Evolutionary conservation across 306 rosid genomes (phyloP).

Genomic region (Cicer pinnatifidum): DNA sequence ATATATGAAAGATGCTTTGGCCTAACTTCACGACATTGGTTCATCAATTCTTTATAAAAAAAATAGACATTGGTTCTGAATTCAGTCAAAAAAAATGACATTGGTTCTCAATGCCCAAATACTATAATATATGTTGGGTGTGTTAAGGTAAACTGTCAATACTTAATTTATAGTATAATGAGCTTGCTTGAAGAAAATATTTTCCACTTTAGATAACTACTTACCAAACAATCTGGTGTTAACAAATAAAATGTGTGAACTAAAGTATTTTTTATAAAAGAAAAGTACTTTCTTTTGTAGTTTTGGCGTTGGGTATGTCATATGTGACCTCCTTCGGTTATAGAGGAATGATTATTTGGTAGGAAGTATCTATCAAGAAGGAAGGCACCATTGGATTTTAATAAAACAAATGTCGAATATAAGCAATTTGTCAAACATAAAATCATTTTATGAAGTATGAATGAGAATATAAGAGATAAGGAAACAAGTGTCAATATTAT

Average conservation of each 20-base stretch:
- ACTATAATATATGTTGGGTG: constrained; percentile 14
- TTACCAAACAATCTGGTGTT: constrained; percentile 30
- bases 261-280: not conserved
- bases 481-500: not conserved
- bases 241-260: constrained; percentile 36
- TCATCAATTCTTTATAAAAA: not conserved
- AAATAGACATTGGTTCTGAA: too few relatives aligned
- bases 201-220: constrained; percentile 8
- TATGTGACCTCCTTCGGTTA: constrained; percentile 4
- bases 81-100: not conserved
- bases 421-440: too few relatives aligned
- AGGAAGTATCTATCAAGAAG: not conserved
- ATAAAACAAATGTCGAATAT: too few relatives aligned
- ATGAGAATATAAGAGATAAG: not conserved
- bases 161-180: not conserved
- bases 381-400: too few relatives aligned
- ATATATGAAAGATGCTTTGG: constrained; percentile 32
- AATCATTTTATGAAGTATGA: too few relatives aligned
- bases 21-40: constrained; percentile 11
- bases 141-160: constrained; percentile 28
- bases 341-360: not conserved
- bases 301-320: not conserved
- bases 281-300: not conserved
- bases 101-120: not conserved
- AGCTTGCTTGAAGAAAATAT: constrained; percentile 37